Evolutionary conservation across 2,329 filamentous ascomycete genomes (phyloP).

Genomic region (Monosporascus cannonballus): DNA sequence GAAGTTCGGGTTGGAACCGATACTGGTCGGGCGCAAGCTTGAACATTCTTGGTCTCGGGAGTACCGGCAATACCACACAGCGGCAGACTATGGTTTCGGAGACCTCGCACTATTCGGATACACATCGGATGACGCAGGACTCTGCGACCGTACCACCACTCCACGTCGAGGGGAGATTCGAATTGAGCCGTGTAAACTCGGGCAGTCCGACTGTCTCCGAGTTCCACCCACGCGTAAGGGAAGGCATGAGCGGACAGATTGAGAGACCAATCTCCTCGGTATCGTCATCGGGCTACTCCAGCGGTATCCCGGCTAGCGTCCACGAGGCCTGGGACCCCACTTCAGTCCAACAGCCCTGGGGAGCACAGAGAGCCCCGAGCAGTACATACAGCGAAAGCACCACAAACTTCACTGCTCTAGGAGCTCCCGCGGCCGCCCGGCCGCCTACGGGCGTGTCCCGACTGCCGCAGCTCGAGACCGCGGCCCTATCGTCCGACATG

Average conservation of each 20-base stretch:
- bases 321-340: constrained; percentile 50
- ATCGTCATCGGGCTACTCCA: constrained; percentile 53
- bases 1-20: constrained; percentile 69
- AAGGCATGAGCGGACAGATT: constrained; percentile 56
- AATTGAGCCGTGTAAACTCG: constrained; percentile 60
- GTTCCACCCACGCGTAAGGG: constrained; percentile 44
- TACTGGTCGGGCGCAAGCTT: constrained; percentile 72
- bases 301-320: constrained; percentile 60
- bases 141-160: constrained; percentile 67
- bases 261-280: constrained; percentile 48
- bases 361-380: constrained; percentile 42
- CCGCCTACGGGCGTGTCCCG: constrained; percentile 34
- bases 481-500: constrained; percentile 58
- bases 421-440: constrained; percentile 21
- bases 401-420: constrained; percentile 36
- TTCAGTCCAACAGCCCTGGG: constrained; percentile 40
- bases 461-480: constrained; percentile 45
- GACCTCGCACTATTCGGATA: constrained; percentile 50
- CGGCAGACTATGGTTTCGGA: constrained; percentile 50
- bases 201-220: constrained; percentile 65
- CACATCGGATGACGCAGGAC: constrained; percentile 51
- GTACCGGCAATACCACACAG: constrained; percentile 31
- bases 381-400: constrained; percentile 42
- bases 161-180: constrained; percentile 55
- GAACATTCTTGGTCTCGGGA: constrained; percentile 57